These are phyloP conservation scores for Albatrellus ellisii DNA, from an alignment of 768 basidiomycete species.

Conservation along the genomic window DNA sequence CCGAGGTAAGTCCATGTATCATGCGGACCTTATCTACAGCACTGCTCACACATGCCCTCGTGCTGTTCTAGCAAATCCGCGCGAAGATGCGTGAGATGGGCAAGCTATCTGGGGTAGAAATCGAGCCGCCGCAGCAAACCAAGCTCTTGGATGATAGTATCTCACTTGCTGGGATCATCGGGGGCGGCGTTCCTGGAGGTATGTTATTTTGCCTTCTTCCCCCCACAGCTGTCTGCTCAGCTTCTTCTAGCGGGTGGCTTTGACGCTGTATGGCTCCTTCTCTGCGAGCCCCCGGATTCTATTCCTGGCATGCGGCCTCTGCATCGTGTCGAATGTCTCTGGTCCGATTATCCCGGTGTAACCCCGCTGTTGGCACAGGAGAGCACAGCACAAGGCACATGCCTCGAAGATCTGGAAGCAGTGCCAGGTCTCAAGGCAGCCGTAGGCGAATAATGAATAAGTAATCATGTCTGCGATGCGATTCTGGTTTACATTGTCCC, in stretches of 20 bases:
- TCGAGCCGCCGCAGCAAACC: conserved; percentile 87
- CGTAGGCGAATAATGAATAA: background rate
- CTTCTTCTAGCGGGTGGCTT: conserved; percentile 80
- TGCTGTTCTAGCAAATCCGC: conserved; percentile 52
- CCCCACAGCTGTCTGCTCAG: background rate
- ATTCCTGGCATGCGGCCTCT: conserved; percentile 31
- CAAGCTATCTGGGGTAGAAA: conserved; percentile 56
- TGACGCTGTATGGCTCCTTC: conserved; percentile 91
- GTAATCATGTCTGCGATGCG: no score
- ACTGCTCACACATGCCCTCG: background rate
- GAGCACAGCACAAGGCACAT: conserved; percentile 52
- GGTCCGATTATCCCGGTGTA: conserved; percentile 53
- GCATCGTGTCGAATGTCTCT: conserved; percentile 50
- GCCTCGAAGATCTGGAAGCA: conserved; percentile 43
- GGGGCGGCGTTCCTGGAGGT: conserved; percentile 97
- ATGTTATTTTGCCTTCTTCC: conserved; percentile 18
- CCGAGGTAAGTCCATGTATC: conserved; percentile 32
- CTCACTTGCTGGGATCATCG: conserved; percentile 71
- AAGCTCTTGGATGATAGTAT: conserved; percentile 68
- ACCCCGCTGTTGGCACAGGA: conserved; percentile 63
- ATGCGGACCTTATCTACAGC: conserved; percentile 1
- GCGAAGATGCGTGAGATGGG: conserved; percentile 81
- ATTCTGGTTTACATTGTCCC: no score
- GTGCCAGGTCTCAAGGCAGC: conserved; percentile 10
- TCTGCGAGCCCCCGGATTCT: conserved; percentile 38